Evolutionary conservation across 2,329 filamentous ascomycete genomes (phyloP).

Genomic region (Fusarium austroafricanum): DNA sequence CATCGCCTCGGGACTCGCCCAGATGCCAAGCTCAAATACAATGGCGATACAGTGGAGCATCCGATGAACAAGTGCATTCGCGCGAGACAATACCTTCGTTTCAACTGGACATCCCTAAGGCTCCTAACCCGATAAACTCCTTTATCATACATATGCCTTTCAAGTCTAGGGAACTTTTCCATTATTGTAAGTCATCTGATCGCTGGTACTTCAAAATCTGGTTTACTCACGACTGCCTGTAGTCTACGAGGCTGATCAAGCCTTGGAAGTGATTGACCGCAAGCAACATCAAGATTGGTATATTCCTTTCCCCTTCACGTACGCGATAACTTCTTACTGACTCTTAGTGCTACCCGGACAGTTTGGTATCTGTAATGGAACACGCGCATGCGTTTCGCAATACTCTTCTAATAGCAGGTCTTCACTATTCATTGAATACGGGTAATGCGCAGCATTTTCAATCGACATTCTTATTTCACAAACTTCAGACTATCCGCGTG

Average conservation of each 20-base stretch:
- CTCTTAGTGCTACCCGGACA: not conserved
- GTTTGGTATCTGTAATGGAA: not conserved
- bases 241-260: not conserved
- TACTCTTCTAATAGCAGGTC: not conserved
- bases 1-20: not conserved
- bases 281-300: not conserved
- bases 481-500: not conserved
- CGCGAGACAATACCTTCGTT: not conserved
- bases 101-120: not conserved
- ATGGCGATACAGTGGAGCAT: not conserved
- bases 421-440: not conserved
- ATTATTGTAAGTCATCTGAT: not conserved
- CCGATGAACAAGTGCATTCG: not conserved
- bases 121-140: not conserved
- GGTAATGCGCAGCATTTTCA: not conserved
- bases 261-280: not conserved
- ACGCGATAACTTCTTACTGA: not conserved
- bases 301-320: not conserved
- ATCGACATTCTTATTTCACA: not conserved
- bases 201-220: not conserved
- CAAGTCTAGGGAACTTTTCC: not conserved
- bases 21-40: not conserved
- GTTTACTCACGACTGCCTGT: not conserved
- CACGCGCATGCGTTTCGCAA: not conserved
- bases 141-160: not conserved